A percentile compares a stretch with the other conserved stretches of the same genome.
Evolutionary conservation across 1,284 basidiomycete genomes (phyloP).

Genomic region (Apiotrichum montevideense): DNA sequence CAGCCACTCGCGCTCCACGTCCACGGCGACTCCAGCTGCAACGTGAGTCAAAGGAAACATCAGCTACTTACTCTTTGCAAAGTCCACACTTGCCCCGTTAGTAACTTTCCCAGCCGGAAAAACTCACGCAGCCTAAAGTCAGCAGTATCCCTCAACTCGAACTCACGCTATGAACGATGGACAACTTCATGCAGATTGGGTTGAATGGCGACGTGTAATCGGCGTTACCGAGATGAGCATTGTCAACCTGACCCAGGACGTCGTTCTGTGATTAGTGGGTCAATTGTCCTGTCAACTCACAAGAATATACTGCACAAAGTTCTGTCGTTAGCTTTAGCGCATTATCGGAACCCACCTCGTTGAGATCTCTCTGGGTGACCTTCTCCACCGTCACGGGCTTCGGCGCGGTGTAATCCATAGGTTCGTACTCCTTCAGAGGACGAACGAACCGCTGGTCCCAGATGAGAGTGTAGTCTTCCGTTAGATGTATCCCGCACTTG

Average conservation of each 20-base stretch:
- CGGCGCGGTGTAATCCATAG: slow-evolving; percentile 44
- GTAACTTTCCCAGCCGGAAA: not conserved
- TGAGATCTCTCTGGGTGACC: slow-evolving; percentile 40
- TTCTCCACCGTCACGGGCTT: slow-evolving; percentile 28
- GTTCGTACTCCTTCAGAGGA: slow-evolving; percentile 23
- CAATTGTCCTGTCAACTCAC: slow-evolving; percentile 6
- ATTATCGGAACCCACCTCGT: slow-evolving; percentile 27
- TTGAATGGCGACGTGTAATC: slow-evolving; percentile 22
- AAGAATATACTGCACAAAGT: slow-evolving; percentile 42
- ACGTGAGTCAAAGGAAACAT: not conserved
- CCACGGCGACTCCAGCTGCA: slow-evolving; percentile 39
- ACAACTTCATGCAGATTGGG: slow-evolving; percentile 23
- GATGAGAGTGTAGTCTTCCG: slow-evolving; percentile 42
- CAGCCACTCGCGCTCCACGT: slow-evolving; percentile 22
- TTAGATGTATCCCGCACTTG: not conserved
- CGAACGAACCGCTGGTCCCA: slow-evolving; percentile 44
- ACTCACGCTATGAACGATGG: slow-evolving; percentile 39
- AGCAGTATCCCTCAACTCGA: slow-evolving; percentile 3
- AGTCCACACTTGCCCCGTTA: slow-evolving; percentile 35
- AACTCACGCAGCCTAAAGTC: slow-evolving; percentile 34
- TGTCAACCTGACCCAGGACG: slow-evolving; percentile 43
- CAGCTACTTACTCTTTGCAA: slow-evolving; percentile 41
- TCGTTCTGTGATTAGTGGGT: slow-evolving; percentile 29
- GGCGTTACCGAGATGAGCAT: slow-evolving; percentile 40
- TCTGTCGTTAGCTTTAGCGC: slow-evolving; percentile 18